A percentile compares a stretch with the other conserved stretches of the same genome.
These are phyloP conservation scores for Hymenoscyphus infarciens DNA, from an alignment of 2,329 filamentous ascomycete species.

Conservation along the genomic window DNA sequence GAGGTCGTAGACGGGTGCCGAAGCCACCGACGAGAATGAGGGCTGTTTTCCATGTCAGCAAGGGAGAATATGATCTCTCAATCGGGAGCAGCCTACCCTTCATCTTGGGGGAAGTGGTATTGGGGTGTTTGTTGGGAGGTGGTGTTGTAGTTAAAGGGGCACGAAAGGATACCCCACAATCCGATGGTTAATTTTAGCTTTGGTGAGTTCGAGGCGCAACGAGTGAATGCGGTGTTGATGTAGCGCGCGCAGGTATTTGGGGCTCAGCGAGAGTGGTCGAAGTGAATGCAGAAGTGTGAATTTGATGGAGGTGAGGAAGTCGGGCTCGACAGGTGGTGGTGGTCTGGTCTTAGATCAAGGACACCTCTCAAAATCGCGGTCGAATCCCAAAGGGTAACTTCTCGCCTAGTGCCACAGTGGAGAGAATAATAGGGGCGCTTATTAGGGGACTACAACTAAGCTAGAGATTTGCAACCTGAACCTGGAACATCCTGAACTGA, in stretches of 20 bases:
- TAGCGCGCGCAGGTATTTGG: not conserved
- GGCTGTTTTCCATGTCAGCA: constrained; percentile 50
- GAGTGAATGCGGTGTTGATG: not conserved
- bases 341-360: not conserved
- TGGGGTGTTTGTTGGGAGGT: not conserved
- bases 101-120: constrained; percentile 8
- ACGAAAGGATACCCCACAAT: constrained; percentile 8
- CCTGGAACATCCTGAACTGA: not conserved
- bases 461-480: not conserved
- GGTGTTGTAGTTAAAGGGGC: constrained; percentile 5
- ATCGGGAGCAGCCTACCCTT: constrained; percentile 1
- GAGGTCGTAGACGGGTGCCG: constrained; percentile 92
- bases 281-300: not conserved
- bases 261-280: not conserved
- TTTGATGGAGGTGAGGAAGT: not conserved
- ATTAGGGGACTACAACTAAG: not conserved
- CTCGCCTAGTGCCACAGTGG: constrained; percentile 4
- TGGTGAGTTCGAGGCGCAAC: not conserved
- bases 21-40: constrained; percentile 99
- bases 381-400: not conserved
- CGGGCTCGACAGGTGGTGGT: not conserved
- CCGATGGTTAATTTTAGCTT: not conserved
- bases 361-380: constrained; percentile 5
- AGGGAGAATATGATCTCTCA: not conserved
- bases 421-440: constrained; percentile 2